Evolutionary conservation across 495 filamentous ascomycete genomes (phyloP).

Genomic region (Neurospora sp.): DNA sequence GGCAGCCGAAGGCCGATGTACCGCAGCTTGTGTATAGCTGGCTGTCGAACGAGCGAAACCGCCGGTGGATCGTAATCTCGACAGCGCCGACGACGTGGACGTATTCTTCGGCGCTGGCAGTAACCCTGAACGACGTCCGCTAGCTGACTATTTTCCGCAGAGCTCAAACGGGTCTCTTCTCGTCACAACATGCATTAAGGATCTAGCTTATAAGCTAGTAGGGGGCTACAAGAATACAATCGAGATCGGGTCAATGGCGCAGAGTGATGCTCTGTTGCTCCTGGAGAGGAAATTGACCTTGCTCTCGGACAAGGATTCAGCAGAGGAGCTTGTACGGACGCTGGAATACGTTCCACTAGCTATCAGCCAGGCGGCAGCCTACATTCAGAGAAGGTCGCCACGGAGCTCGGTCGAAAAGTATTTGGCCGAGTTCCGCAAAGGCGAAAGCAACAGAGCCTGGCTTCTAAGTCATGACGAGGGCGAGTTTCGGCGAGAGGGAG

Average conservation of each 20-base stretch:
- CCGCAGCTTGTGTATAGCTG: no score
- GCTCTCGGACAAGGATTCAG: slow-evolving; percentile 7
- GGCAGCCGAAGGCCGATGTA: no score
- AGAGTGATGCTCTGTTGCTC: slow-evolving; percentile 15
- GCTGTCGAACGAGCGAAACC: no score
- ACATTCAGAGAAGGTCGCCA: slow-evolving; percentile 25
- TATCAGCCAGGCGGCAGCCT: slow-evolving; percentile 40
- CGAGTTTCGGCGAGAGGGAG: slow-evolving; percentile 20
- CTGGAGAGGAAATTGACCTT: slow-evolving; percentile 19
- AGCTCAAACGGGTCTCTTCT: slow-evolving; percentile 10
- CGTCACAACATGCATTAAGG: slow-evolving; percentile 24
- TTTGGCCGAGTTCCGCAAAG: slow-evolving; percentile 25
- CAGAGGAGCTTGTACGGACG: slow-evolving; percentile 19
- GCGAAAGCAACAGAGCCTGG: slow-evolving; percentile 21
- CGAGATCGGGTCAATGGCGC: neutral
- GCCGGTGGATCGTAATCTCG: no score
- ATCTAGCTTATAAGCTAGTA: slow-evolving; percentile 18
- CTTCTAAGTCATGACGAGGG: slow-evolving; percentile 22
- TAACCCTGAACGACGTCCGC: no score
- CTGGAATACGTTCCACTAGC: slow-evolving; percentile 42
- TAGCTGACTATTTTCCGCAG: no score
- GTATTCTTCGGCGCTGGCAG: no score
- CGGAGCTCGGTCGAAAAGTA: slow-evolving; percentile 25
- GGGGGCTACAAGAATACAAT: slow-evolving; percentile 5
- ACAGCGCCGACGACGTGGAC: no score